Evolutionary conservation across 225 moss, liverwort and hornwort species (phyloP).

Genomic region (Physcomitrium patens): DNA sequence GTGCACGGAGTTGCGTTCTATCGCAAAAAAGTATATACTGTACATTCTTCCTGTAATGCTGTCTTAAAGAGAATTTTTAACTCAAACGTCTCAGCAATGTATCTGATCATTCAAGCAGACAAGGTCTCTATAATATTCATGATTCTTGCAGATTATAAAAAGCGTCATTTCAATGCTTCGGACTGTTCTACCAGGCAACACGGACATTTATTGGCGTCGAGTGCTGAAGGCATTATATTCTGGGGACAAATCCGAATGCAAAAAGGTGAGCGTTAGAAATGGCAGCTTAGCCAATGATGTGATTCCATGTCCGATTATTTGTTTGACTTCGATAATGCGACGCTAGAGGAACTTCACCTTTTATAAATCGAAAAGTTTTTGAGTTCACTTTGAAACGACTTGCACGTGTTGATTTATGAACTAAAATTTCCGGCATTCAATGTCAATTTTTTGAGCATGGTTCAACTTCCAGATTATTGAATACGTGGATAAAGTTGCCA

Average conservation of each 20-base stretch:
- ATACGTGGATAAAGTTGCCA: constrained; percentile 85
- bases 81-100: neutral
- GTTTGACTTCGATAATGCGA: neutral
- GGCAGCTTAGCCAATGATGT: neutral
- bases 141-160: constrained; percentile 73
- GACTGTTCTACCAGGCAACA: constrained; percentile 81
- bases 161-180: constrained; percentile 74
- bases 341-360: neutral
- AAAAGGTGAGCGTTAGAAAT: constrained; percentile 54
- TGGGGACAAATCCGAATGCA: constrained; percentile 74
- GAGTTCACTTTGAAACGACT: constrained; percentile 17
- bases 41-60: constrained; percentile 16
- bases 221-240: constrained; percentile 79
- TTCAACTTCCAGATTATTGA: constrained; percentile 68
- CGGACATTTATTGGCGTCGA: constrained; percentile 67
- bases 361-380: neutral
- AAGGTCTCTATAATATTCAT: constrained; percentile 16
- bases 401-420: neutral
- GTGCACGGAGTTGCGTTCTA: constrained; percentile 96
- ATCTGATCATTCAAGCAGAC: constrained; percentile 6
- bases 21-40: constrained; percentile 69
- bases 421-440: neutral
- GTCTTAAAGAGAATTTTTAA: constrained; percentile 13
- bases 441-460: neutral
- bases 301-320: no score